These are phyloP conservation scores for Trichoderma asperelloides DNA, from an alignment of 495 filamentous ascomycete species.

Conservation along the genomic window DNA sequence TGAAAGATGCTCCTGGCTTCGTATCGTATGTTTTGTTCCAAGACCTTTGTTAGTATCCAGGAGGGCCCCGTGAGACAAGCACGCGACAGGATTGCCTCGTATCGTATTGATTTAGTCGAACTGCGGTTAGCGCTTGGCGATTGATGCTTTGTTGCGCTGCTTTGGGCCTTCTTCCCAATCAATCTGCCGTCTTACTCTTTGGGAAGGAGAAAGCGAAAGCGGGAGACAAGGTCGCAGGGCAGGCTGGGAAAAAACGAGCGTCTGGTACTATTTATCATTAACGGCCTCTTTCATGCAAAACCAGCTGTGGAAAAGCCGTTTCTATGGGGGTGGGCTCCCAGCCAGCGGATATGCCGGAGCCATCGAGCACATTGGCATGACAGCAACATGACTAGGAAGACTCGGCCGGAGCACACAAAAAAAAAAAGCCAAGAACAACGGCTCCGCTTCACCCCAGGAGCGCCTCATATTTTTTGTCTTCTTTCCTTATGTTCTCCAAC, in stretches of 20 bases:
- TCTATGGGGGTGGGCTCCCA: background rate
- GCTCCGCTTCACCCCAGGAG: background rate
- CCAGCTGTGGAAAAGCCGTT: too few relatives aligned
- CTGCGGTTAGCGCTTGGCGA: background rate
- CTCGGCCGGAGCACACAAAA: background rate
- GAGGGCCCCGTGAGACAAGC: slow-evolving; percentile 2
- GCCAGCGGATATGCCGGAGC: slow-evolving; percentile 5
- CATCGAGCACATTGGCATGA: background rate
- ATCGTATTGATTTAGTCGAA: background rate
- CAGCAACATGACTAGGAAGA: slow-evolving; percentile 1
- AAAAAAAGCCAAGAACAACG: background rate
- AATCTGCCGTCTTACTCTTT: background rate
- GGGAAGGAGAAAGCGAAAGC: background rate
- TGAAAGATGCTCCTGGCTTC: background rate
- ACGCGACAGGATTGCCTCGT: slow-evolving; percentile 5
- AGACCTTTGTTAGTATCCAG: background rate
- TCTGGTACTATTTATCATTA: background rate
- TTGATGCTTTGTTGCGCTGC: background rate
- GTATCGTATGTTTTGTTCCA: background rate
- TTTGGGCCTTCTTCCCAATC: background rate
- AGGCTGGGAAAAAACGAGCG: too few relatives aligned
- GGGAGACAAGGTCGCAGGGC: too few relatives aligned
- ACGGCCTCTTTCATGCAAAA: too few relatives aligned
- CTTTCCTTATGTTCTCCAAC: too few relatives aligned
- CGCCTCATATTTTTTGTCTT: background rate